A percentile compares a stretch with the other conserved stretches of the same genome.
Evolutionary conservation across 129 eudicot species (phyloP).

Genomic region (Lonicera japonica): DNA sequence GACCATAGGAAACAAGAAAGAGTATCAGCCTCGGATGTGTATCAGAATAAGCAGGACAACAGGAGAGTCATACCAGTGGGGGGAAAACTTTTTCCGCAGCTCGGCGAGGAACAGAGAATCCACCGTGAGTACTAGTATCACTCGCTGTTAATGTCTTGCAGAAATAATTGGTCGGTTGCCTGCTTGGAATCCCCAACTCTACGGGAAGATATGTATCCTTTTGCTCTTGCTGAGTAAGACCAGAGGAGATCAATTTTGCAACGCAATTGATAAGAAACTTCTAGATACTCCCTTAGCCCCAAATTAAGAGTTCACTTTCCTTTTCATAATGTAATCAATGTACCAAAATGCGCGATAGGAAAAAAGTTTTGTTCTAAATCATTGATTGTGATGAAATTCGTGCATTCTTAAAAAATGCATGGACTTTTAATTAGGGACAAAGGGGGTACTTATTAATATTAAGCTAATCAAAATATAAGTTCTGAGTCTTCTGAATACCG

Average conservation of each 20-base stretch:
- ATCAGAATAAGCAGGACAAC: slow-evolving; percentile 4
- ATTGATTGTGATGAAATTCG: too few relatives aligned
- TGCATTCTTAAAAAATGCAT: too few relatives aligned
- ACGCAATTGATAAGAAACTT: background rate
- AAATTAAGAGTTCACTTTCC: too few relatives aligned
- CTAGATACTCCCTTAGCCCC: too few relatives aligned
- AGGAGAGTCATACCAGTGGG: slow-evolving; percentile 51
- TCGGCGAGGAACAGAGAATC: slow-evolving; percentile 99
- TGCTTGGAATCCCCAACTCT: slow-evolving; percentile 89
- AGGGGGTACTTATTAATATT: background rate
- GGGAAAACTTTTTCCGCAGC: slow-evolving; percentile 99
- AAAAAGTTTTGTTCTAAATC: too few relatives aligned
- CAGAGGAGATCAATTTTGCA: slow-evolving; percentile 1
- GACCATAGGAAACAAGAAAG: slow-evolving; percentile 10
- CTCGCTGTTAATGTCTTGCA: slow-evolving; percentile 98
- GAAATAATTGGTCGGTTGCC: slow-evolving; percentile 94
- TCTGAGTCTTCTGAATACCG: slow-evolving; percentile 42
- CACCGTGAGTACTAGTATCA: slow-evolving; percentile 99
- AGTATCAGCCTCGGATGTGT: background rate
- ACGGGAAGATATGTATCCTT: slow-evolving; percentile 96
- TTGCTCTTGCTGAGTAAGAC: slow-evolving; percentile 79
- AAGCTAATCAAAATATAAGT: background rate
- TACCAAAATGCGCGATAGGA: too few relatives aligned
- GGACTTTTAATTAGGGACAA: too few relatives aligned
- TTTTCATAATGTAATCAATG: too few relatives aligned